Base-by-base conservation (phyloP, 78 protist genomes). In the Dictyostelium capitatum region DNA sequence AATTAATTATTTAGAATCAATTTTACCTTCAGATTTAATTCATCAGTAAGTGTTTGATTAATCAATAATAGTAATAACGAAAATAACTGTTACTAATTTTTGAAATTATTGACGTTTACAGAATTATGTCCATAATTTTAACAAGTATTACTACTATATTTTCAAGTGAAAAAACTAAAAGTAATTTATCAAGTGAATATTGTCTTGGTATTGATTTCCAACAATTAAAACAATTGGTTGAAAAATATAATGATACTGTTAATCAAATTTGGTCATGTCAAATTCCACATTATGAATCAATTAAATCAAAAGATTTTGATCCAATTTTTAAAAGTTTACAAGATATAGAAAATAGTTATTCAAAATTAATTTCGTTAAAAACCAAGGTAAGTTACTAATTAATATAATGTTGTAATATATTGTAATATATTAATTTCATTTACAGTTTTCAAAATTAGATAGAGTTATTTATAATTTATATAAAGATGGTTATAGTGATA, bases 401-500 rank as follows among this genome's bases (percentile, higher is more conserved):
- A n/a, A n/a, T n/a, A n/a, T n/a, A n/a, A n/a, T n/a, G n/a, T n/a
- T n/a, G n/a, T n/a, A n/a, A n/a, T n/a, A n/a, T n/a, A n/a, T n/a
- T n/a, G n/a, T n/a, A n/a, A n/a, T n/a, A n/a, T n/a, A n/a, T n/a
- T n/a, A n/a, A n/a, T n/a, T n/a, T n/a, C n/a, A n/a, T n/a, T 41
- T 43, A 12, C 32, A 82, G 90, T 87, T 87, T 87, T 59, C 48
- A n/a, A 74, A 87, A 43, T 51, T 77, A n/a, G 84, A 87, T 87
- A 74, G 93, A 65, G 73, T 87, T 12, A 64, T 87, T n/a, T 17
- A n/a, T 25, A 74, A 87, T 57, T 30, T 87, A 15, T 87, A 77
- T 65, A 32, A 6, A 48, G 43, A 62, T 37, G 93, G 93, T 30
- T 87, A 25, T 54, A 77, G 93, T 77, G 93, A 87, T 51, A 50